Percentiles rank a stretch among this genome's conserved stretches.
phyloP scores from a whole-genome alignment of 2,329 filamentous ascomycete genomes.

The Elsinoe fawcettii region DNA sequence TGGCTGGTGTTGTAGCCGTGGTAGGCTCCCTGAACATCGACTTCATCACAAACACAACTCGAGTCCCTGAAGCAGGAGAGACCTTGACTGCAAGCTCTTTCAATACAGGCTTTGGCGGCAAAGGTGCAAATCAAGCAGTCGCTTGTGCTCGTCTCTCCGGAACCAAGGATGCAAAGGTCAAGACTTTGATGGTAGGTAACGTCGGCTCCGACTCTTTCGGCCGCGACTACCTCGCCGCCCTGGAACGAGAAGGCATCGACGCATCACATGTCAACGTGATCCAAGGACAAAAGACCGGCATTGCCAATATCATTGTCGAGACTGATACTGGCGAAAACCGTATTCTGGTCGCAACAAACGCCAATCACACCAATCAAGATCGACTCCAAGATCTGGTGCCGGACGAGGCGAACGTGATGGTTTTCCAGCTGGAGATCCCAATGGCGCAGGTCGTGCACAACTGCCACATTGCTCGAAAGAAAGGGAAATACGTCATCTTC shows the following conservation, averaged over 20 bases:
- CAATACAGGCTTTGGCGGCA: slow-evolving; percentile 75
- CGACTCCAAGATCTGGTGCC: slow-evolving; percentile 32
- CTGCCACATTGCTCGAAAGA: slow-evolving; percentile 23
- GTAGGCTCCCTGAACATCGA: slow-evolving; percentile 94
- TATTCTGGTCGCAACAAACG: slow-evolving; percentile 42
- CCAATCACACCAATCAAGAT: slow-evolving; percentile 34
- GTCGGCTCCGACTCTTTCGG: slow-evolving; percentile 42
- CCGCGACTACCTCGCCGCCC: slow-evolving; percentile 32
- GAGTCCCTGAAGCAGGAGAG: slow-evolving; percentile 77
- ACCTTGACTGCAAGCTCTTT: slow-evolving; percentile 76
- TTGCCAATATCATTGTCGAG: slow-evolving; percentile 44
- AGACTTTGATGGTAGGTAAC: slow-evolving; percentile 44
- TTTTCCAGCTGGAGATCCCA: slow-evolving; percentile 44
- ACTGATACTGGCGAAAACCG: slow-evolving; percentile 41
- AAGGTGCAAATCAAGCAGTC: slow-evolving; percentile 92
- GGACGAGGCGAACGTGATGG: slow-evolving; percentile 34
- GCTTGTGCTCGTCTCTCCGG: slow-evolving; percentile 66
- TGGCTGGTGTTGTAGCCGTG: slow-evolving; percentile 51
- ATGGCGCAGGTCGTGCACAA: slow-evolving; percentile 33
- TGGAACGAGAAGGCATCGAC: slow-evolving; percentile 40
- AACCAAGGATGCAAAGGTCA: slow-evolving; percentile 27
- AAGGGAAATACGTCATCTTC: slow-evolving; percentile 51
- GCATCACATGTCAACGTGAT: slow-evolving; percentile 33
- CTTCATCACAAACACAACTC: slow-evolving; percentile 78
- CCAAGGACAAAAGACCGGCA: slow-evolving; percentile 39